Percentiles rank a stretch among this genome's conserved stretches.
These are phyloP conservation scores for Kwoniella dejecticola DNA, from an alignment of 768 basidiomycete genomes.

Conservation along the genomic window DNA sequence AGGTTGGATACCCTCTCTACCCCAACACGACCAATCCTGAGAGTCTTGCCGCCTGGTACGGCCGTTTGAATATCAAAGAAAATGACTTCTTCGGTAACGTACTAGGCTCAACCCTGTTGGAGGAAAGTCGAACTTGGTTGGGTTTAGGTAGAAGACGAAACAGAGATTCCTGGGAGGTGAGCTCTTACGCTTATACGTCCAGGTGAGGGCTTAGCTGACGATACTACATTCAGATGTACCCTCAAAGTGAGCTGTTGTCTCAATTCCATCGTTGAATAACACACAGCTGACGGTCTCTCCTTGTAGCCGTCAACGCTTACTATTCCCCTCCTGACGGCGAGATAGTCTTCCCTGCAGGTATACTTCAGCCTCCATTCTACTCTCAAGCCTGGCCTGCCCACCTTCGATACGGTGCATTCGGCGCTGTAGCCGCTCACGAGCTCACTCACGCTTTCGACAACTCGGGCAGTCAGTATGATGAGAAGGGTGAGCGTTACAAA, in stretches of 20 bases:
- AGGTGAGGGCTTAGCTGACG: background rate
- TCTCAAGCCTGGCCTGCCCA: conserved; percentile 81
- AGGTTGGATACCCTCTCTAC: conserved; percentile 88
- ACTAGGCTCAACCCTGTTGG: conserved; percentile 63
- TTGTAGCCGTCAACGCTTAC: conserved; percentile 45
- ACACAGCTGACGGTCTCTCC: no score
- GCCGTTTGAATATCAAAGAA: conserved; percentile 64
- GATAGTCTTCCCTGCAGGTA: conserved; percentile 92
- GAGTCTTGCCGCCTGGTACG: conserved; percentile 75
- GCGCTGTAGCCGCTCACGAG: conserved; percentile 89
- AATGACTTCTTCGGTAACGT: conserved; percentile 83
- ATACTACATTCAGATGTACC: conserved; percentile 37
- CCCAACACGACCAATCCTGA: conserved; percentile 75
- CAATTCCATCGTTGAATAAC: no score
- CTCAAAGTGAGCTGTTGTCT: conserved; percentile 31
- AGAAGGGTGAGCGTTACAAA: conserved; percentile 68
- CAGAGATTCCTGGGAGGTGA: conserved; percentile 79
- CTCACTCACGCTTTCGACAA: conserved; percentile 66
- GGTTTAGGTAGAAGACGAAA: conserved; percentile 73
- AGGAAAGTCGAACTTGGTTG: conserved; percentile 71
- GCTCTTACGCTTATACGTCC: background rate
- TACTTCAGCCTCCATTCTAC: conserved; percentile 91
- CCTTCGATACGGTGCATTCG: conserved; percentile 88
- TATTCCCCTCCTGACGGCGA: conserved; percentile 76
- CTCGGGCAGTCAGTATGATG: conserved; percentile 84